Conservation (phyloP, 768 basidiomycete species). For the Phaffia australis region DNA sequence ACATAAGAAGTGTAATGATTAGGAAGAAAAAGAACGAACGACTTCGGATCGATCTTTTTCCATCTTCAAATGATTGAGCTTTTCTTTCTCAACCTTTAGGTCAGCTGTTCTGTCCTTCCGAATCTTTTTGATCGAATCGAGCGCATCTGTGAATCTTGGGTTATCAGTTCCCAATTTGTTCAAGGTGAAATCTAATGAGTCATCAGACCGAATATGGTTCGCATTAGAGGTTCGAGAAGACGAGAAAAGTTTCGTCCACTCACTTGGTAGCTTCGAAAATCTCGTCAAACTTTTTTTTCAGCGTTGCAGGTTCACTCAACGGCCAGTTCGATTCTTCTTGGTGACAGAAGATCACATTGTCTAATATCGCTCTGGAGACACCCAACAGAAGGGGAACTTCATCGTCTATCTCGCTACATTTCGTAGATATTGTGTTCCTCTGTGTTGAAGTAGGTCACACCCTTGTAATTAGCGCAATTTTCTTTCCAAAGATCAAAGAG, state of each 20-base stretch:
- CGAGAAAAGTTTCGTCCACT: conserved; percentile 19
- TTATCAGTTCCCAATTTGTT: neutral
- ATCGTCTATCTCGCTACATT: conserved; percentile 89
- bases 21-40: conserved; percentile 31
- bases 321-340: conserved; percentile 99
- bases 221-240: neutral
- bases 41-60: conserved; percentile 84
- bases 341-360: conserved; percentile 99
- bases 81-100: conserved; percentile 84
- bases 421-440: conserved; percentile 86
- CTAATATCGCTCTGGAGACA: conserved; percentile 94
- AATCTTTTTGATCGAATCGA: conserved; percentile 78
- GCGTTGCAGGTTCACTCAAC: conserved; percentile 68
- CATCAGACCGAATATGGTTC: neutral
- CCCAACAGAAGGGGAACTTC: conserved; percentile 90
- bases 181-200: too few relatives aligned
- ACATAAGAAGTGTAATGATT: too few relatives aligned
- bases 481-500: too few relatives aligned
- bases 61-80: conserved; percentile 58
- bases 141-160: conserved; percentile 83
- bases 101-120: conserved; percentile 85
- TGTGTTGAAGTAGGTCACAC: conserved; percentile 35
- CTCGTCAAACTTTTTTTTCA: conserved; percentile 99
- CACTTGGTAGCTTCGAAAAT: conserved; percentile 97
- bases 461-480: neutral